Percentiles rank a stretch among this genome's conserved stretches.
Evolutionary conservation across 2,329 filamentous ascomycete genomes (phyloP).

Genomic region (Akanthomyces lecanii): DNA sequence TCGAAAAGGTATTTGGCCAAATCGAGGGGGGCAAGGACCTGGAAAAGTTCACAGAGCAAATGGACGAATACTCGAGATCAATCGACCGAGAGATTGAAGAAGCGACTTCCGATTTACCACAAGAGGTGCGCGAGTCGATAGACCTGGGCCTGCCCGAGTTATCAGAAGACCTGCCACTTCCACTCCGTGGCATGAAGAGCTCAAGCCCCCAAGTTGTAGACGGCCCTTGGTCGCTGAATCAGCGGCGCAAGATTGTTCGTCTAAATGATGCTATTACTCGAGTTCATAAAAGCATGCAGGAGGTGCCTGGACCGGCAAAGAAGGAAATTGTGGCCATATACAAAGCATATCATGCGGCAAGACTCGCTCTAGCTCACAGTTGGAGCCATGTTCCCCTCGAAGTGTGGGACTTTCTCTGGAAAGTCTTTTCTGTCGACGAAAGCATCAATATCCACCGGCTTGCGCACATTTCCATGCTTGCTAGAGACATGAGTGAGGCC

Average conservation of each 20-base stretch:
- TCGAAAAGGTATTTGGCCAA: slow-evolving; percentile 29
- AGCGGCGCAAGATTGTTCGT: slow-evolving; percentile 35
- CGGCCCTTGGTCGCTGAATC: slow-evolving; percentile 34
- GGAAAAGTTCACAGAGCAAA: slow-evolving; percentile 31
- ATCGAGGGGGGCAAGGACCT: slow-evolving; percentile 32
- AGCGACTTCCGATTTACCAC: slow-evolving; percentile 29
- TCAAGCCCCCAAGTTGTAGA: slow-evolving; percentile 34
- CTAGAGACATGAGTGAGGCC: slow-evolving; percentile 61
- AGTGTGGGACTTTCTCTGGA: slow-evolving; percentile 65
- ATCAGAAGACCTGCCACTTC: slow-evolving; percentile 23
- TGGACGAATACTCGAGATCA: slow-evolving; percentile 33
- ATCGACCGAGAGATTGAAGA: slow-evolving; percentile 34
- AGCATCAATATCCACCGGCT: slow-evolving; percentile 51
- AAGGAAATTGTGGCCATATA: slow-evolving; percentile 41
- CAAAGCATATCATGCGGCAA: slow-evolving; percentile 46
- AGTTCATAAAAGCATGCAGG: slow-evolving; percentile 27
- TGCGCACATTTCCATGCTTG: slow-evolving; percentile 56
- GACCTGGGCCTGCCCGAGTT: slow-evolving; percentile 24
- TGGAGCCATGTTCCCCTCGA: slow-evolving; percentile 55
- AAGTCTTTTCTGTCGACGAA: slow-evolving; percentile 51
- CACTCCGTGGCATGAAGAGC: slow-evolving; percentile 20
- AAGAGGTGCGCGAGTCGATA: slow-evolving; percentile 25
- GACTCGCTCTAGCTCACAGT: slow-evolving; percentile 39
- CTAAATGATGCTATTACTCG: slow-evolving; percentile 32
- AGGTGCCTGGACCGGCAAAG: slow-evolving; percentile 26